These are phyloP conservation scores for Arctium minus DNA, from an alignment of 129 eudicot species.

Conservation along the genomic window DNA sequence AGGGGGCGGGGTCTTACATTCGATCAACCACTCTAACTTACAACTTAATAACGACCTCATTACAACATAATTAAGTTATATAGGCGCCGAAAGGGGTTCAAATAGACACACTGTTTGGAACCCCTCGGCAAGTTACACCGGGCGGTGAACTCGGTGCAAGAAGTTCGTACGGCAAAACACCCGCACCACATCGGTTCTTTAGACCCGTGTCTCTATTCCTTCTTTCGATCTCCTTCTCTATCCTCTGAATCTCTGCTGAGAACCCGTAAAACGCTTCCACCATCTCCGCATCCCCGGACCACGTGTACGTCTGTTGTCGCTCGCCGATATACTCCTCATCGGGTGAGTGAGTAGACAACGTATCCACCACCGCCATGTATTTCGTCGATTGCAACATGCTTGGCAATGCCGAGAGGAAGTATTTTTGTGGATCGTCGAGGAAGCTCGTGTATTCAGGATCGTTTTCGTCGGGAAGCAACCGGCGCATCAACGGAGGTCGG, in stretches of 20 bases:
- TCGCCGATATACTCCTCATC: slow-evolving; percentile 98
- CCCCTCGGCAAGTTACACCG: slow-evolving; percentile 90
- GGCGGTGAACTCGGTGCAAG: slow-evolving; percentile 83
- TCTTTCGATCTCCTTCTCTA: slow-evolving; percentile 76
- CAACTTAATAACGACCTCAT: neutral
- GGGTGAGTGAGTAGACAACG: slow-evolving; percentile 85
- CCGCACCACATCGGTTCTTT: slow-evolving; percentile 92
- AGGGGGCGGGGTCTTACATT: neutral
- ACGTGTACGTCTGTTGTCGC: slow-evolving; percentile 53
- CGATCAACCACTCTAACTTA: neutral
- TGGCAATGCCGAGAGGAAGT: slow-evolving; percentile 62
- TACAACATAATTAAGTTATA: neutral
- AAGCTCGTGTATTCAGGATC: slow-evolving; percentile 72
- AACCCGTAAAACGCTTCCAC: slow-evolving; percentile 68
- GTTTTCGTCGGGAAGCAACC: slow-evolving; percentile 63
- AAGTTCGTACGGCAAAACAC: slow-evolving; percentile 86
- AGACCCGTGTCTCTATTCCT: slow-evolving; percentile 50
- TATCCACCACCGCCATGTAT: slow-evolving; percentile 94
- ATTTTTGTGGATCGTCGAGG: slow-evolving; percentile 66
- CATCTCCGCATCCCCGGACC: slow-evolving; percentile 75
- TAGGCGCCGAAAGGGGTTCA: slow-evolving; percentile 1
- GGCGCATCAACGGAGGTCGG: slow-evolving; percentile 79
- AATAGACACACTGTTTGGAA: slow-evolving; percentile 85
- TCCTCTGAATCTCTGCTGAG: slow-evolving; percentile 57
- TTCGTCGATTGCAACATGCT: slow-evolving; percentile 77